Base-by-base conservation (phyloP, 805 yeast species). In the Monosporozyma yasuniensis region DNA sequence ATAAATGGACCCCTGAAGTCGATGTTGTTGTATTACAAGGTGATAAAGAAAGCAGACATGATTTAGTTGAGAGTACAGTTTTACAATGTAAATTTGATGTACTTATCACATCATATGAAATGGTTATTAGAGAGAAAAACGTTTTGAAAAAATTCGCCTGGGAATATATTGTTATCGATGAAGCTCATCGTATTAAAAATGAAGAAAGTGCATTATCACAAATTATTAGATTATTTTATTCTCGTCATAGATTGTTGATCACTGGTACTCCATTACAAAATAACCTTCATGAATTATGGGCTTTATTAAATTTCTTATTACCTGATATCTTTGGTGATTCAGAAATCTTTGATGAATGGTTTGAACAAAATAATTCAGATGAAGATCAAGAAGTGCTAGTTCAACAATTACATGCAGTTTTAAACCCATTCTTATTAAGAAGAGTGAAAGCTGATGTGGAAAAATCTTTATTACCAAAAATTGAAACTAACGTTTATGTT, bases 261-360 rank as follows among this genome's bases (percentile, higher is more conserved):
- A 91, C 99, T 0, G 99, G 99, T 56, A 91, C 99, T 0, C 99
- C 99, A 0, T 70, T 91, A 48, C 99, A 91, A 61, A 91, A 91
- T 65, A 93, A 93, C 56, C 71, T 91, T 49, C 99, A 93, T 67
- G 99, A 93, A 67, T 73, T 91, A 49, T 91, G 99, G 99, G 96
- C 98, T 0, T 73, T 91, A 48, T 72, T 91, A 51, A 93, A 91
- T 65, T 91, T 90, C 67, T 68, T 91, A 32, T 69, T 91, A 22
- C 98, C 99, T 0, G 98, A 93, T 70, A 95, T 91, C 9, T 93
- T 91, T 68, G 90, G 96, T 19, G 96, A 90, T 60, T 78, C 95
- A 7, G 87, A 83, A 18, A 81, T 84, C 1, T 93, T 93, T 65
- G 96, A 91, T 64, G 87, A 85, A 61, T 88, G 96, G 96, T 91